Base-by-base conservation (phyloP, 1,139 yeast species). In the Suhomyces atakaporum region DNA sequence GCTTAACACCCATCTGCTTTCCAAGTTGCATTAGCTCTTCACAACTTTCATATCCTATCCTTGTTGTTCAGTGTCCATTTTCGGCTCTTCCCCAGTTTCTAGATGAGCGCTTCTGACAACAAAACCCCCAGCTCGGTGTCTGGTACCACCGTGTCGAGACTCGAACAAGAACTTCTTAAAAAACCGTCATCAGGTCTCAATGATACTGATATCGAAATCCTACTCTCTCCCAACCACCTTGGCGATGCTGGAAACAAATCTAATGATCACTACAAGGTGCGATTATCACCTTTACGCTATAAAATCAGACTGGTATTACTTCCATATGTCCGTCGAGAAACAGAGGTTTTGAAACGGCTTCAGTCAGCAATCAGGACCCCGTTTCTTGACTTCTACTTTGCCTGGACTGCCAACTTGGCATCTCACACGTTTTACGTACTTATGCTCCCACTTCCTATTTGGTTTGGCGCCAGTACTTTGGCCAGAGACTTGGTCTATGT, bases 391-490 rank as follows among this genome's bases (percentile, higher is more conserved):
- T 57, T 72, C 30, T 92, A 84, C 58, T 92, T 92, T 61, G 87
- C 95, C 10, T 79, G 88, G 71, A 77, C 95, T 2, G 97, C 98
- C 15, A 83, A 85, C 53, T 68, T 92, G 46, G 98, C 97, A 0
- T 79, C 95, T 7, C 98, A 92, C 60, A 88, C 96, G 0, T 92
- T 92, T 56, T 92, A 92, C 58, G 95, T 92, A 36, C 60, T 90
- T 35, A 81, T 87, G 79, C 70, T 92, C 29, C 98, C 98, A 0
- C 58, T 86, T 16, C 87, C 95, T 7, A 73, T 79, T 28, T 92
- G 97, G 97, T 77, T 82, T 47, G 97, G 97, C 1, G 73, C 73
- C 25, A 67, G 77, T 6, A 57, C 59, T 8, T 46, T 81, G 27
- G 77, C 83, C 2, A 69, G 95, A 39, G 90, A 86, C 50, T 66